Evolutionary conservation across 2,329 filamentous ascomycete genomes (phyloP).

Genomic region (Dactylonectria macrodidyma): DNA sequence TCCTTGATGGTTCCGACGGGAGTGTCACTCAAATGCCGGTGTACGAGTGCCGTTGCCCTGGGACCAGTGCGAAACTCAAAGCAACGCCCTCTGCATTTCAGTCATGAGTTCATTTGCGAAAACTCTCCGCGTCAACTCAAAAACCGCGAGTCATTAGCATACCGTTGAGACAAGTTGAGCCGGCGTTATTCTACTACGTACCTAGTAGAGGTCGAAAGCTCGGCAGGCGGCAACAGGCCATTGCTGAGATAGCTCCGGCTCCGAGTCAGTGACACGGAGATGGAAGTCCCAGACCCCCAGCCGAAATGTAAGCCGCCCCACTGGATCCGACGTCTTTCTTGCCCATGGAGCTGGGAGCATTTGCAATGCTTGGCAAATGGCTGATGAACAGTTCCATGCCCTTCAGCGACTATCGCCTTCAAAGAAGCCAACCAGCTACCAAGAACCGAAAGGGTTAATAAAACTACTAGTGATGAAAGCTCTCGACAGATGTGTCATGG

Average conservation of each 20-base stretch:
- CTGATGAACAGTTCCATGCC: neutral
- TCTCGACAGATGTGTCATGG: neutral
- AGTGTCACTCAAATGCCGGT: conserved; percentile 4
- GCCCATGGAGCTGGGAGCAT: conserved; percentile 30
- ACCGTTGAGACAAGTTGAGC: neutral
- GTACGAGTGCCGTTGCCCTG: neutral
- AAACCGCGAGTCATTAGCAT: conserved; percentile 1
- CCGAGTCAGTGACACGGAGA: conserved; percentile 16
- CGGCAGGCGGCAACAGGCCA: neutral
- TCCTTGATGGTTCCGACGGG: conserved; percentile 2
- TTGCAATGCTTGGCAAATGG: conserved; percentile 19
- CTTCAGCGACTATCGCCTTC: neutral
- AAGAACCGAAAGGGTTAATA: neutral
- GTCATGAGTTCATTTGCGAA: neutral
- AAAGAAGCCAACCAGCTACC: neutral
- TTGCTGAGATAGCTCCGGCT: conserved; percentile 15
- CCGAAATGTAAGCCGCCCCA: conserved; percentile 12
- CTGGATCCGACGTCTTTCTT: conserved; percentile 2
- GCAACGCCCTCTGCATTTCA: neutral
- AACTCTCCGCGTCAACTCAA: neutral
- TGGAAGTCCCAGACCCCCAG: conserved; percentile 7
- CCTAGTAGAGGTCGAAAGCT: neutral
- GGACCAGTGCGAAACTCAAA: neutral
- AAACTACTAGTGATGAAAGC: neutral
- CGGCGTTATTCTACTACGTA: too few species aligned